Evolutionary conservation across 2,329 filamentous ascomycete species (phyloP).

Genomic region (Pseudogymnoascus sp.): DNA sequence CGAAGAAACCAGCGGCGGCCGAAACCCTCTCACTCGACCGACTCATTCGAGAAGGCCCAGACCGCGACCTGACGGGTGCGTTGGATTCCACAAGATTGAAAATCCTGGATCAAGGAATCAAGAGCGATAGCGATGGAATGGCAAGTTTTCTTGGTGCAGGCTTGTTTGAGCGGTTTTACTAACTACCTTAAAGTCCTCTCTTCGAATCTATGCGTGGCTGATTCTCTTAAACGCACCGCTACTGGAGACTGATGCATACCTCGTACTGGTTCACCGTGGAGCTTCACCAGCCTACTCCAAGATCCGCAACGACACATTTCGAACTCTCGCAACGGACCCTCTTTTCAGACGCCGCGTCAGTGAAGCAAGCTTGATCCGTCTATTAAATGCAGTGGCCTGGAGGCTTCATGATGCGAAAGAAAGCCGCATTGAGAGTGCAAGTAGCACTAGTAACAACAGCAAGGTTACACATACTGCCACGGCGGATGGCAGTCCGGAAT

Average conservation of each 20-base stretch:
- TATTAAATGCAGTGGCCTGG: conserved; percentile 94
- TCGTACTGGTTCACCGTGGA: conserved; percentile 82
- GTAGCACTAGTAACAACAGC: conserved; percentile 7
- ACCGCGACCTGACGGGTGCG: conserved; percentile 58
- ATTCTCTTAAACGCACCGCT: conserved; percentile 84
- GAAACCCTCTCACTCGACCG: conserved; percentile 60
- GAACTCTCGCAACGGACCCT: conserved; percentile 92
- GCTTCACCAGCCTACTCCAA: conserved; percentile 93
- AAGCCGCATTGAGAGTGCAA: conserved; percentile 19
- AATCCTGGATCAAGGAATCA: conserved; percentile 67
- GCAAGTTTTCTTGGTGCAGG: conserved; percentile 36
- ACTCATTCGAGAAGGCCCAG: conserved; percentile 69
- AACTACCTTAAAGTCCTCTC: conserved; percentile 57
- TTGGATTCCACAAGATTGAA: conserved; percentile 65
- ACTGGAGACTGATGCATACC: conserved; percentile 78
- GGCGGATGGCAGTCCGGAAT: conserved; percentile 24
- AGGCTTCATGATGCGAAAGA: conserved; percentile 72
- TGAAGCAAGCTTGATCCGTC: conserved; percentile 86
- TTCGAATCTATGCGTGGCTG: conserved; percentile 94
- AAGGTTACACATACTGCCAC: conserved; percentile 20
- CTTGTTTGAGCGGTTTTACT: conserved; percentile 13
- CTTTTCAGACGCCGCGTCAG: conserved; percentile 92
- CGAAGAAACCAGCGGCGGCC: conserved; percentile 40
- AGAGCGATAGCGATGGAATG: conserved; percentile 74
- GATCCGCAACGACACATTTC: conserved; percentile 97